These are phyloP conservation scores for Teunomyces tritomae DNA, from an alignment of 805 yeast species.

Conservation along the genomic window DNA sequence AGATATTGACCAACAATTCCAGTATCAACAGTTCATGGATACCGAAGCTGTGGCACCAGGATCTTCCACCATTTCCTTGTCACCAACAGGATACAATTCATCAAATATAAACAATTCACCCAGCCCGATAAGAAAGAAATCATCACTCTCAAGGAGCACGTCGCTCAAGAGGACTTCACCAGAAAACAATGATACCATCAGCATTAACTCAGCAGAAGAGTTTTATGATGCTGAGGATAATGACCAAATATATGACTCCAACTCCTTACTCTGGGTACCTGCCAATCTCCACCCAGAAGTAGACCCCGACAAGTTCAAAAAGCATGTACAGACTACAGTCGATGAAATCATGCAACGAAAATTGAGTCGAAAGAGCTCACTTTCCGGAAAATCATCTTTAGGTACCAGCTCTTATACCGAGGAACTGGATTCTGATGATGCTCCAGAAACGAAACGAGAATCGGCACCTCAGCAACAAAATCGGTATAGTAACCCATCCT, in stretches of 20 bases:
- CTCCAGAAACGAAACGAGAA: conserved; percentile 2
- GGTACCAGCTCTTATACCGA: conserved; percentile 6
- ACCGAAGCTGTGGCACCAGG: background rate
- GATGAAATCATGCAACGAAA: conserved; percentile 47
- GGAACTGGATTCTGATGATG: background rate
- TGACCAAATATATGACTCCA: conserved; percentile 19
- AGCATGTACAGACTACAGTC: conserved; percentile 60
- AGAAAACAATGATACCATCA: conserved; percentile 4
- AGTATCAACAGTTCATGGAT: conserved; percentile 14
- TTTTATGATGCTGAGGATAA: conserved; percentile 18
- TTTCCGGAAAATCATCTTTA: conserved; percentile 19
- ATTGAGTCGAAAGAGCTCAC: conserved; percentile 22
- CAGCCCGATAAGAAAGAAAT: background rate
- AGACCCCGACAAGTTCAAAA: conserved; percentile 83
- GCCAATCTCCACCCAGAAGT: conserved; percentile 91
- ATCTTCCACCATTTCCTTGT: background rate
- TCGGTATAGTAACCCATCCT: conserved; percentile 52
- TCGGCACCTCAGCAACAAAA: conserved; percentile 3
- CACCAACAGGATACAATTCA: background rate
- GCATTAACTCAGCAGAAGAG: conserved; percentile 11
- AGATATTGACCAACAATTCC: conserved; percentile 28
- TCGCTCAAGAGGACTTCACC: background rate
- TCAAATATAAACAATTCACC: conserved; percentile 1
- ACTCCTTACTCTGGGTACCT: conserved; percentile 85
- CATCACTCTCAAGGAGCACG: conserved; percentile 2